A percentile compares a stretch with the other conserved stretches of the same genome.
Conservation (phyloP, 306 rosid genomes). For the Pterocarpus macrocarpus region DNA sequence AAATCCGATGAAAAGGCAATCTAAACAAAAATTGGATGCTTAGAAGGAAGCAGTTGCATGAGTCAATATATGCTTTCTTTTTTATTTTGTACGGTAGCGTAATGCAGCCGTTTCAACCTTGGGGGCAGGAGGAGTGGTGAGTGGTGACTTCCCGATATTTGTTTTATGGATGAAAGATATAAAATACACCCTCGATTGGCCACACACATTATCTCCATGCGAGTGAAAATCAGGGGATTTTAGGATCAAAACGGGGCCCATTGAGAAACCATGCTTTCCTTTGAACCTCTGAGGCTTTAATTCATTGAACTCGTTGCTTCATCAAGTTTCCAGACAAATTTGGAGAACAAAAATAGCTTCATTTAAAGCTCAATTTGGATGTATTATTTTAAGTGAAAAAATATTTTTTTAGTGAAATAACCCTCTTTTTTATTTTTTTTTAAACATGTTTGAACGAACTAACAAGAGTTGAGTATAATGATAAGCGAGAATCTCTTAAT, state of each 20-base stretch:
- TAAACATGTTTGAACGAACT: no score
- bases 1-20: no score
- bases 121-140: neutral
- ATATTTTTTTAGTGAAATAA: no score
- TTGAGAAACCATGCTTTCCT: neutral
- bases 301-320: conserved; percentile 9
- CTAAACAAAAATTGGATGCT: no score
- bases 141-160: neutral
- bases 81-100: neutral
- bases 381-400: neutral
- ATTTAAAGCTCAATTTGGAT: neutral
- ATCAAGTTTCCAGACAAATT: neutral
- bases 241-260: conserved; percentile 63
- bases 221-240: conserved; percentile 54
- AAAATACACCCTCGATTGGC: neutral
- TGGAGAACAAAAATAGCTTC: neutral
- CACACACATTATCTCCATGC: neutral
- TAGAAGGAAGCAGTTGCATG: no score
- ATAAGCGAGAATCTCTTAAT: no score
- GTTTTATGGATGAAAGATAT: neutral
- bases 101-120: neutral
- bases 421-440: no score
- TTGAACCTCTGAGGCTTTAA: neutral
- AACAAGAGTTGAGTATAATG: no score
- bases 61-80: no score